phyloP scores from a whole-genome alignment of 2,329 filamentous ascomycete species.

The Diaporthe sp. region DNA sequence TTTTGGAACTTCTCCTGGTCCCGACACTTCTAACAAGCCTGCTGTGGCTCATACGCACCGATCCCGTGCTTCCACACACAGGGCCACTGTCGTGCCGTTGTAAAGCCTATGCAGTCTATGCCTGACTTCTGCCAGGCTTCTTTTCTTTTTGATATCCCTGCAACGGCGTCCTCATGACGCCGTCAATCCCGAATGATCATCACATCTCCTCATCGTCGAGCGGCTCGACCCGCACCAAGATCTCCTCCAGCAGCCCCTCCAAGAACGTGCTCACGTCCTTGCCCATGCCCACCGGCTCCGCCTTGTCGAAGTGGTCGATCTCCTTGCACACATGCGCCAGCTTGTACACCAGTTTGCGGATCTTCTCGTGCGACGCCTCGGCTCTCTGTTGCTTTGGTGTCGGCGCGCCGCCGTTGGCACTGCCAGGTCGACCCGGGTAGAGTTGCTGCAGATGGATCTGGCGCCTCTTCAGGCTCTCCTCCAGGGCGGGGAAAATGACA shows the following conservation, averaged over 20 bases:
- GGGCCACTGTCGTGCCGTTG: no score
- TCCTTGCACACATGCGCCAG: conserved; percentile 87
- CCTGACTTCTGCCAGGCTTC: not conserved
- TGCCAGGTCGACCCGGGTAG: conserved; percentile 51
- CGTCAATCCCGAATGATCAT: not conserved
- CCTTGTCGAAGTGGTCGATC: conserved; percentile 89
- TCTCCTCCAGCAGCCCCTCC: conserved; percentile 93
- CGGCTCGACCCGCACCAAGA: conserved; percentile 91
- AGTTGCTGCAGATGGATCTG: conserved; percentile 70
- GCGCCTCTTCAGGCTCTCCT: conserved; percentile 89
- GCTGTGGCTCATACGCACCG: not conserved
- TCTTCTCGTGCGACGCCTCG: conserved; percentile 82
- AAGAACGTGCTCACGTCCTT: conserved; percentile 89
- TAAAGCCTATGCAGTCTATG: not conserved
- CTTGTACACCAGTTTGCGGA: conserved; percentile 85
- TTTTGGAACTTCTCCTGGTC: not conserved
- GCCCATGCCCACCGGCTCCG: conserved; percentile 92
- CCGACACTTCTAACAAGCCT: not conserved
- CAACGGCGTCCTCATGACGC: not conserved
- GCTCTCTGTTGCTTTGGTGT: conserved; percentile 77
- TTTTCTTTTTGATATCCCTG: not conserved
- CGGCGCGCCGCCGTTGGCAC: conserved; percentile 63
- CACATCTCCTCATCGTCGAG: conserved; percentile 76
- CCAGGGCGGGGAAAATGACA: conserved; percentile 92
- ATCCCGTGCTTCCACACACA: not conserved